phyloP scores from a whole-genome alignment of 345 rosid genomes.

The Linum usitatissimum region DNA sequence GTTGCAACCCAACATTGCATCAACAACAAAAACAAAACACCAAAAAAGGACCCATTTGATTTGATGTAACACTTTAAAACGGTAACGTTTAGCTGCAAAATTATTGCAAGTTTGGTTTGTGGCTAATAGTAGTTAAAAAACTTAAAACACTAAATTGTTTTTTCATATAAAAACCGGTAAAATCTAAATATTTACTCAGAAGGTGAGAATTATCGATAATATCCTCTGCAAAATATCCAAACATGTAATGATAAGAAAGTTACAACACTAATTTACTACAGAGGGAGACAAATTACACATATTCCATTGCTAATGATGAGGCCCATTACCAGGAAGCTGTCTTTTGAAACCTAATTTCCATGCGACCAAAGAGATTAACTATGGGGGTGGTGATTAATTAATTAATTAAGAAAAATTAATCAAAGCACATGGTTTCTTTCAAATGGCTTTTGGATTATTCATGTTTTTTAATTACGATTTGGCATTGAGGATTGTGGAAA shows the following conservation, averaged over 20 bases:
- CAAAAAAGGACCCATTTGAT: background rate
- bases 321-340: conserved; percentile 25
- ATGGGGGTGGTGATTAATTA: background rate
- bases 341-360: background rate
- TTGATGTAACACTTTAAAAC: background rate
- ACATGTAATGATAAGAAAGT: too few relatives aligned
- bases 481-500: background rate
- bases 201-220: too few relatives aligned
- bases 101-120: too few relatives aligned
- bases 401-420: background rate
- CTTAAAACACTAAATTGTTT: too few relatives aligned
- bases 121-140: too few relatives aligned
- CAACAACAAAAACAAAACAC: background rate
- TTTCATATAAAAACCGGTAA: too few relatives aligned
- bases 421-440: conserved; percentile 7
- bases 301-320: conserved; percentile 23
- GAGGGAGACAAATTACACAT: conserved; percentile 2
- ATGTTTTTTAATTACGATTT: too few relatives aligned
- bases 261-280: too few relatives aligned
- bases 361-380: background rate
- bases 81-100: background rate
- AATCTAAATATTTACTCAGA: too few relatives aligned
- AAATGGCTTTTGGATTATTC: background rate
- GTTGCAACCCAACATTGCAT: conserved; percentile 8
- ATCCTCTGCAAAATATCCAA: too few relatives aligned